Base-by-base conservation (phyloP, 495 filamentous ascomycete genomes). In the Annulohypoxylon bovei region DNA sequence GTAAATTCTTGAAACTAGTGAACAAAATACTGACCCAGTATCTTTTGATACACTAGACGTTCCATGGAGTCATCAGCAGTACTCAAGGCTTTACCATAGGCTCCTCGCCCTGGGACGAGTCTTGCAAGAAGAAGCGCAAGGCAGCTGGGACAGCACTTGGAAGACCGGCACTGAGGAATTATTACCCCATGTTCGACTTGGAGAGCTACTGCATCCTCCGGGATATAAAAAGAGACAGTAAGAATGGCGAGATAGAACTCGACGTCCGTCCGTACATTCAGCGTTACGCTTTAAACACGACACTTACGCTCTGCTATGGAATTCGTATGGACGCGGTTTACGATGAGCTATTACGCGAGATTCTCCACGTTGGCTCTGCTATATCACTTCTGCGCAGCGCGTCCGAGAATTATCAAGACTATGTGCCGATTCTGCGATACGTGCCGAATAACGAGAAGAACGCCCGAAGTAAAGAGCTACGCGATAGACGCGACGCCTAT, bases 281-380 rank as follows among this genome's bases (percentile, higher is more conserved):
- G 62, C 78, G 84, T 5, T 83, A 81, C 60, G 83, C 83, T 3
- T 75, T 87, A 12, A 87, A 86, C 59, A 85, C 82, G 0, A 85
- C 81, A 0, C 62, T 87, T 23, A 87, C 84, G 0, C 77, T 86
- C 7, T 85, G 83, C 76, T 87, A 86, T 50, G 85, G 85, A 1
- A 83, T 86, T 33, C 82, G 84, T n/a, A 86, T 87, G 80, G 83
- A 85, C 44, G 79, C 73, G 4, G 80, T 85, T 0, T 82, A 82
- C 62, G 84, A 86, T 53, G 79, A 79, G 0, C 75, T 86, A 0
- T 68, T 87, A 1, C 79, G 80, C 6, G 83, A 87, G 71, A 85
- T 87, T 28, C 79, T 85, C 0, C 62, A 84, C 39, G 84, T 85
- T 8, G 84, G 83, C 9, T 83, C 80, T 0, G 81, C 81, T 1